Evolutionary conservation across 768 basidiomycete genomes (phyloP), one percentile per base, ranked within the genome.

Genomic region (Boletus sensibilis): DNA sequence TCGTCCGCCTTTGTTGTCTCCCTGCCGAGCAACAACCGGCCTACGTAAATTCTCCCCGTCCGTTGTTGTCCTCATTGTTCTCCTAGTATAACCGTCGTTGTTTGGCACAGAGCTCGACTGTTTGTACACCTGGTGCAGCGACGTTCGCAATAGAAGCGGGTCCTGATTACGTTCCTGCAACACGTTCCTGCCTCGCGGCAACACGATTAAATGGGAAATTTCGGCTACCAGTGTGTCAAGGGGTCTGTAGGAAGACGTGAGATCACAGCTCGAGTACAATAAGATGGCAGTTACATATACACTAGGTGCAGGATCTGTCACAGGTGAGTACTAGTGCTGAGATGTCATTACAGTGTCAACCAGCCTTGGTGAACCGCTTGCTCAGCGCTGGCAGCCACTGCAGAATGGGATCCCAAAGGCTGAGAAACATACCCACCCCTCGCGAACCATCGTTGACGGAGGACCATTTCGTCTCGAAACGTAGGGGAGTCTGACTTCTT

Each of bases 321-420:
- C 6, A 25, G 1, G 35, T 39, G 11, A 39, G 42, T 35, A 12
- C 41, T 33, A 33, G 42, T 35, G 14, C 41, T 33, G 33, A 35
- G 18, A 40, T 33, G 45, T n/a, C n/a, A 37, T 40, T 35, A 42
- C 13, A 38, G 21, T 18, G 34, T 53, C 43, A 50, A 50, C 43
- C 48, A 43, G 51, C 39, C 56, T 60, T 59, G 16, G 40, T 50
- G 40, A 60, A 40, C 40, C 40, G 40, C 37, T 45, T 57, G 27
- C 53, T 49, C 57, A 64, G 55, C 44, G 50, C 45, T 27, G 55
- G 46, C 48, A 72, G 52, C 70, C 72, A 65, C 34, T 63, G 64
- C 37, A 68, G 57, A 53, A 76, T 48, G 61, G 73, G 53, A 46
- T 63, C 64, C 43, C 68, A 63, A 41, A 75, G 50, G 33, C 65